Evolutionary conservation across 2,329 filamentous ascomycete genomes (phyloP).

Genomic region (Aspergillus versicolor): DNA sequence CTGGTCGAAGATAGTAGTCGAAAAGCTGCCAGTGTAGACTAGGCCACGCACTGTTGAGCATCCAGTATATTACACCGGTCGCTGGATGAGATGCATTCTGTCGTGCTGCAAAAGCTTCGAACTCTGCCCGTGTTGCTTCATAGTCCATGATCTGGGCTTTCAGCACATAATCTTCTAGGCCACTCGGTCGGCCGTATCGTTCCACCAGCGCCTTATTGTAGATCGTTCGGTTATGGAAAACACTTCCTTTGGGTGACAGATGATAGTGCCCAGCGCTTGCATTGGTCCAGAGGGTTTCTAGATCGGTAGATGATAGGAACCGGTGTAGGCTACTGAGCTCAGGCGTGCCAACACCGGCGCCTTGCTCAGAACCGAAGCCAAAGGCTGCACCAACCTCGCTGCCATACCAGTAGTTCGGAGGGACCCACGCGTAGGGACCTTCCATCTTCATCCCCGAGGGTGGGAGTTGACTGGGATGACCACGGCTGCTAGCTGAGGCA

Average conservation of each 20-base stretch:
- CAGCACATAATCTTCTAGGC: constrained; percentile 57
- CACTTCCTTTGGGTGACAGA: constrained; percentile 57
- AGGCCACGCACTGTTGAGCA: constrained; percentile 66
- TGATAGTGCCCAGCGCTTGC: constrained; percentile 58
- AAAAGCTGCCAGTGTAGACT: constrained; percentile 65
- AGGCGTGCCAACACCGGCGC: constrained; percentile 62
- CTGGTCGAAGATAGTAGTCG: constrained; percentile 61
- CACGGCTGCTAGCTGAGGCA: constrained; percentile 56
- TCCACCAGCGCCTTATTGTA: constrained; percentile 57
- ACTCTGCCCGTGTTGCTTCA: constrained; percentile 61
- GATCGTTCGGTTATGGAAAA: constrained; percentile 56
- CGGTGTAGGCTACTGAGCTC: constrained; percentile 53
- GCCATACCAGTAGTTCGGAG: constrained; percentile 65
- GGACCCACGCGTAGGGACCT: constrained; percentile 66
- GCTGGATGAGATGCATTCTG: constrained; percentile 55
- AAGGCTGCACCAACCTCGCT: constrained; percentile 57
- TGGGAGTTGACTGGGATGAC: constrained; percentile 53
- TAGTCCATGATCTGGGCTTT: constrained; percentile 65
- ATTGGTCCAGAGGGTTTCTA: constrained; percentile 57
- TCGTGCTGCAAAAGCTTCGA: constrained; percentile 55
- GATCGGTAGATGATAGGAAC: constrained; percentile 53
- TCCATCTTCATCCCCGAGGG: constrained; percentile 66
- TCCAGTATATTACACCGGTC: constrained; percentile 66
- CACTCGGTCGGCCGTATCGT: constrained; percentile 53
- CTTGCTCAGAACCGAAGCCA: constrained; percentile 64